Evolutionary conservation across 768 basidiomycete genomes (phyloP).

Genomic region (Nidula microcarpa): DNA sequence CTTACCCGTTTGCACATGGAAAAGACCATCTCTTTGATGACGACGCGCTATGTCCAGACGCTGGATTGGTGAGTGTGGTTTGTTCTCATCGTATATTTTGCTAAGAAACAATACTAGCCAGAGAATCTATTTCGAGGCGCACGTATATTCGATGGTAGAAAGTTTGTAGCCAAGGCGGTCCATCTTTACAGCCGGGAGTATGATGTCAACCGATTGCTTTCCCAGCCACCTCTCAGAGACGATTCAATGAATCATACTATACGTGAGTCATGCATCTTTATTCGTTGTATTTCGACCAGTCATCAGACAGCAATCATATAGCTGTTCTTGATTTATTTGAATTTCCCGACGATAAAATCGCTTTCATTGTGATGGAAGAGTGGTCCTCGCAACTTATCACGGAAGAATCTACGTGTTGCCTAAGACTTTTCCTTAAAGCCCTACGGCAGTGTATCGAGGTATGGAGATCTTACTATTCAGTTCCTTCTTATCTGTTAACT

Average conservation of each 20-base stretch:
- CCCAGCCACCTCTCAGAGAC: constrained; percentile 43
- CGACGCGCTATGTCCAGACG: constrained; percentile 64
- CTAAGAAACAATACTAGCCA: constrained; percentile 36
- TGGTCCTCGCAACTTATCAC: constrained; percentile 67
- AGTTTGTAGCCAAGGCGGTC: constrained; percentile 68
- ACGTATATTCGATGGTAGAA: constrained; percentile 43
- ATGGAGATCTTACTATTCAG: not conserved
- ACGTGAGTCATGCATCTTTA: constrained; percentile 42
- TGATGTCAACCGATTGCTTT: constrained; percentile 53
- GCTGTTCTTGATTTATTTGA: constrained; percentile 66
- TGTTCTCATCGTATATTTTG: constrained; percentile 6
- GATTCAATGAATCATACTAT: constrained; percentile 76
- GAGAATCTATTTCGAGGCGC: constrained; percentile 72
- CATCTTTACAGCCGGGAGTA: constrained; percentile 61
- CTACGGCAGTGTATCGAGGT: constrained; percentile 73
- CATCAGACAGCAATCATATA: constrained; percentile 19
- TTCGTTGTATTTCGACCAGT: not conserved
- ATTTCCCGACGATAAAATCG: constrained; percentile 45
- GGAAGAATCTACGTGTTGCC: constrained; percentile 44
- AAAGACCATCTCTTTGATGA: constrained; percentile 25
- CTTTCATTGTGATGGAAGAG: constrained; percentile 77
- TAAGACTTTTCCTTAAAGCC: constrained; percentile 50
- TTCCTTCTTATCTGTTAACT: not conserved
- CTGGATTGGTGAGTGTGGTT: constrained; percentile 55
- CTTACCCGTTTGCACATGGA: not conserved